Base-by-base conservation (phyloP, 2,329 filamentous ascomycete species). In the Colletotrichum shisoi region DNA sequence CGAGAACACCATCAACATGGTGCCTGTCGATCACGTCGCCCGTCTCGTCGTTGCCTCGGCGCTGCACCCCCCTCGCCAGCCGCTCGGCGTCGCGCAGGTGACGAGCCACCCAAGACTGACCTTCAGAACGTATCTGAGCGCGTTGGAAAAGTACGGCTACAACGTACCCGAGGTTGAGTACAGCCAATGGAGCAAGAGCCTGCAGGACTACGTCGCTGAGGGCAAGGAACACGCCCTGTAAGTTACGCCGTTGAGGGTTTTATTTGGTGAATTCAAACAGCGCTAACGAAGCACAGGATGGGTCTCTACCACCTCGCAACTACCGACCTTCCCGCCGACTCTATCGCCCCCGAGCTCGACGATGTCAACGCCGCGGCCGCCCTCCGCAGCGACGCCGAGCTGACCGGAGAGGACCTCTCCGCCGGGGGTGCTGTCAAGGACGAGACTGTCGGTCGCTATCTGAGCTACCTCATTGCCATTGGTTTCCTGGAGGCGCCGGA, bases 1-100 rank as follows among this genome's bases (percentile, higher is more conserved):
- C 71, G 79, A 83, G 76, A 98, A 97, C 81, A 92, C 92, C 0
- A 88, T 97, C 77, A 98, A 97, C 80, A 88, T 90, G 77, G 91
- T 97, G 0, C 94, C 94, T 0, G 93, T 97, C 31, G 88, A 88
- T 69, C 92, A 96, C 71, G 93, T 97, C 42, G 87, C 90, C 1
- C 84, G 87, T n/a, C 86, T 96, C 8, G 90, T 96, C 31, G 87
- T 93, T 19, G 92, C 93, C 0, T 83, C 89, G 5, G 85, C 88
- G 0, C 83, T 96, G 72, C 85, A 89, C 73, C 89, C 89, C 0
- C 83, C 87, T 21, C 63, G 53, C 17, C 42, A 49, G 57, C 46
- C 0, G 70, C 74, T 4, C 3, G 81, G 85, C 67, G 91, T 96
- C 5, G 85, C 88, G 1, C 92, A 96, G 71, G 89, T 95, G 54